Conservation (phyloP, 2,329 filamentous ascomycete species). For the Sphaerulina musiva region DNA sequence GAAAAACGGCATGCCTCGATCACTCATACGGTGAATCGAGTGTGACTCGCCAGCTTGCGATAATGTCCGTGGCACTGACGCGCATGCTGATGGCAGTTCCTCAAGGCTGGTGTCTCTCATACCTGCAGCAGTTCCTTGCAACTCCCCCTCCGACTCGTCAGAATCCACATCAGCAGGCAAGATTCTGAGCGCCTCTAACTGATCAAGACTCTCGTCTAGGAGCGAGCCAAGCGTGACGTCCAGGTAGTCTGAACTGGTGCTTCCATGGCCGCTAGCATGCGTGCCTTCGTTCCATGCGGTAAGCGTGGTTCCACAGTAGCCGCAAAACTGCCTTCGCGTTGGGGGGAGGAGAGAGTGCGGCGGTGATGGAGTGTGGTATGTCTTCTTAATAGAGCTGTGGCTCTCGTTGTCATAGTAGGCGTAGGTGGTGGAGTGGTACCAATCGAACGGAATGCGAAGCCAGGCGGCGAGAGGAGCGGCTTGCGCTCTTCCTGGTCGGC, state of each 20-base stretch:
- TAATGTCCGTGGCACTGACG: slow-evolving; percentile 3
- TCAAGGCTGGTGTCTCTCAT: slow-evolving; percentile 10
- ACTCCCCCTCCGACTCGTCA: slow-evolving; percentile 29
- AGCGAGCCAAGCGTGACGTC: slow-evolving; percentile 75
- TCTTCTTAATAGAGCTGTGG: slow-evolving; percentile 41
- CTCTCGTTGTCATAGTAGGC: slow-evolving; percentile 72
- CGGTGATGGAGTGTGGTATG: slow-evolving; percentile 37
- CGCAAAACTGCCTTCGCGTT: slow-evolving; percentile 74
- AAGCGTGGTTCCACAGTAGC: slow-evolving; percentile 81
- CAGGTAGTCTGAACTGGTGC: slow-evolving; percentile 69
- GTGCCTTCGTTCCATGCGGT: slow-evolving; percentile 69
- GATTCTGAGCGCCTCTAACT: slow-evolving; percentile 69
- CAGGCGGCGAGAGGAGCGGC: slow-evolving; percentile 71
- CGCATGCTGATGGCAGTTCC: background rate
- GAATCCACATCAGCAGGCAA: slow-evolving; percentile 45
- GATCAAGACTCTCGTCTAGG: slow-evolving; percentile 60
- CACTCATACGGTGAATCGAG: slow-evolving; percentile 23
- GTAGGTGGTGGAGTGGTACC: slow-evolving; percentile 70
- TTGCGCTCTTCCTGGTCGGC: slow-evolving; percentile 51
- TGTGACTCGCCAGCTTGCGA: slow-evolving; percentile 6
- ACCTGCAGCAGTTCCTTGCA: slow-evolving; percentile 1
- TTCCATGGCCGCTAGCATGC: slow-evolving; percentile 34
- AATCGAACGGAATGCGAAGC: slow-evolving; percentile 72
- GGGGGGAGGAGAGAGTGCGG: slow-evolving; percentile 51
- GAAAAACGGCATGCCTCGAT: slow-evolving; percentile 72